Percentiles rank a stretch among this genome's conserved stretches.
Conservation (phyloP, 306 rosid genomes). For the Vachellia pachyceras region DNA sequence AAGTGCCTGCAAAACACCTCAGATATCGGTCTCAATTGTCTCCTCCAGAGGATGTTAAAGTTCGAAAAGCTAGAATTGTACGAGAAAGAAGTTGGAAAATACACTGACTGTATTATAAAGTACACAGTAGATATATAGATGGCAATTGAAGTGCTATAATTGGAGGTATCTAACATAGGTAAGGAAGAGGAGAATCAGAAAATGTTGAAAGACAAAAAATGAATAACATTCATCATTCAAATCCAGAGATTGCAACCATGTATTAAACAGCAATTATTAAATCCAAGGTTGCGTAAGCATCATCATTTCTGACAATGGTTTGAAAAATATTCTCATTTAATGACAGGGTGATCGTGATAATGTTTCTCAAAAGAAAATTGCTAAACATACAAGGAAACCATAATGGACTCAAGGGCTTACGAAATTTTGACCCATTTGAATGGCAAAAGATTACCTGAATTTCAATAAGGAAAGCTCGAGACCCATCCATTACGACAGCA, state of each 20-base stretch:
- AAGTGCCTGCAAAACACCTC: constrained; percentile 64
- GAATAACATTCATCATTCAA: constrained; percentile 7
- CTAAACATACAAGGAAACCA: constrained; percentile 2
- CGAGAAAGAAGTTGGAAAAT: background rate
- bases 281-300: constrained; percentile 20
- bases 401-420: background rate
- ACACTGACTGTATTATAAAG: background rate
- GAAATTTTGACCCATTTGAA: constrained; percentile 9
- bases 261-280: constrained; percentile 19
- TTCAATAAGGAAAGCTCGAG: constrained; percentile 87
- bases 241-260: constrained; percentile 14
- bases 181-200: constrained; percentile 23
- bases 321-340: constrained; percentile 29
- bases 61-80: background rate
- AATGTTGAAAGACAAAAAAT: constrained; percentile 20
- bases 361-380: constrained; percentile 15
- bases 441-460: constrained; percentile 66
- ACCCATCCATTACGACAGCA: constrained; percentile 92
- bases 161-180: constrained; percentile 27
- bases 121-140: constrained; percentile 12
- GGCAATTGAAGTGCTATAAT: constrained; percentile 24
- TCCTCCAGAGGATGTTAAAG: constrained; percentile 20
- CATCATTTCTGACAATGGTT: constrained; percentile 15
- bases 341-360: constrained; percentile 14
- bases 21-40: constrained; percentile 15